Evolutionary conservation across 2,329 filamentous ascomycete genomes (phyloP), one percentile per base, ranked within the genome.

Genomic region (Diaporthe capsici): DNA sequence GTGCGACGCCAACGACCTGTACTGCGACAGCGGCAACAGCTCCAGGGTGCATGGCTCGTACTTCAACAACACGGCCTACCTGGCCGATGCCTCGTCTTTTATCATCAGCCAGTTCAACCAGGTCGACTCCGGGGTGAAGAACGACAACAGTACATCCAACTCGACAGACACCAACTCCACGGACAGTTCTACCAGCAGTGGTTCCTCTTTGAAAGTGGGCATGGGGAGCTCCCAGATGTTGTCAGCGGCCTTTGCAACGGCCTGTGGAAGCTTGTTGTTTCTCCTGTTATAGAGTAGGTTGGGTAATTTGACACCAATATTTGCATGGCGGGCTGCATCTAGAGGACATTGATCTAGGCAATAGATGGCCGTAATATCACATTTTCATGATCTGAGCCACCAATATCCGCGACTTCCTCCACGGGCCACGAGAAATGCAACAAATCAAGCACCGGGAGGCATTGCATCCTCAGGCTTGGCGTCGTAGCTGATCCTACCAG

Each of bases 401-500:
- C 4, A 0, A 49, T 31, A 49, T 42, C 13, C 17, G 5, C 9
- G 2, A 3, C 2, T 17, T 15, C 17, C 9, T 28, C 9, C 2
- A 15, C 17, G 17, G 5, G 12, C 6, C n/a, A n/a, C 10, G 2
- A 31, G 8, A 4, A 3, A 76, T 71, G 37, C 79, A 9, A 76
- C 9, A 31, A 67, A 37, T 68, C 34, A 68, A 53, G 65, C 49
- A n/a, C 65, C 77, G 3, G 77, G n/a, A 28, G 86, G 86, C 81
- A 88, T 86, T 25, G 83, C 82, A 77, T 84, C 84, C 22, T 81
- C 85, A 2, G 87, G 87, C 73, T 83, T 84, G 9, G 84, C 86
- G 74, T 85, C 83, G 78, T 89, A 89, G 39, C 85, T 85, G 72
- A 91, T 90, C 49, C 89, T 83, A 1, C 89, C 89, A 0, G 88